Conservation (phyloP, 2,329 filamentous ascomycete species). For the Nemania serpens region DNA sequence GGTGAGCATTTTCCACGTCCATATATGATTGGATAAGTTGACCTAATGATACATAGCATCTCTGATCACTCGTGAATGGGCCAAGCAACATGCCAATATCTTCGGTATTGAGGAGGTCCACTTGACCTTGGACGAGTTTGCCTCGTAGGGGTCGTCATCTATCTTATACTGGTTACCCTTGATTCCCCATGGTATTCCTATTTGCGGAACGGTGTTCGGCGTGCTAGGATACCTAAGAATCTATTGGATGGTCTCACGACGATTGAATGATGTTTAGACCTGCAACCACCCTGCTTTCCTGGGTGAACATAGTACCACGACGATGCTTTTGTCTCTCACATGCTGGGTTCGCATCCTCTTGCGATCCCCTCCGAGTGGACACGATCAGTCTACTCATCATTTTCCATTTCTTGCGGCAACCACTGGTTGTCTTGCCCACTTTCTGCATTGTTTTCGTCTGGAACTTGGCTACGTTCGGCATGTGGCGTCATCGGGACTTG, state of each 20-base stretch:
- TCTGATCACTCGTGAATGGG: constrained; percentile 89
- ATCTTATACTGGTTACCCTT: constrained; percentile 15
- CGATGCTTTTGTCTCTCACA: constrained; percentile 15
- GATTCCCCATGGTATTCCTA: constrained; percentile 34
- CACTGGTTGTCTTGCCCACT: constrained; percentile 18
- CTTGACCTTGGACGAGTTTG: constrained; percentile 56
- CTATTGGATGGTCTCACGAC: constrained; percentile 39
- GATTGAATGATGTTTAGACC: constrained; percentile 36
- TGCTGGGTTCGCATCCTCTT: constrained; percentile 11
- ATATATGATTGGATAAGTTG: neutral
- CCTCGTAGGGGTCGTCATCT: constrained; percentile 28
- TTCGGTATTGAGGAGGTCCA: constrained; percentile 60
- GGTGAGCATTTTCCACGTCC: constrained; percentile 60
- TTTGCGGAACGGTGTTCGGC: constrained; percentile 30
- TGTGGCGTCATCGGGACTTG: constrained; percentile 26
- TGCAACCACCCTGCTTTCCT: constrained; percentile 31
- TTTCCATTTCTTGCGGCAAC: constrained; percentile 21
- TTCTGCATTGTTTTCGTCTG: constrained; percentile 21
- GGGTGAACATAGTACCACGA: constrained; percentile 17
- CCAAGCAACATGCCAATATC: constrained; percentile 73
- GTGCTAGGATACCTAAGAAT: constrained; percentile 38
- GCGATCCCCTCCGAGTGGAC: neutral
- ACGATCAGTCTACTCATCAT: neutral
- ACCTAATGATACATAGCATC: constrained; percentile 65
- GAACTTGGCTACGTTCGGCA: constrained; percentile 24